Conservation (phyloP, 2,329 filamentous ascomycete species). For the Fusarium tanahbumbuense region DNA sequence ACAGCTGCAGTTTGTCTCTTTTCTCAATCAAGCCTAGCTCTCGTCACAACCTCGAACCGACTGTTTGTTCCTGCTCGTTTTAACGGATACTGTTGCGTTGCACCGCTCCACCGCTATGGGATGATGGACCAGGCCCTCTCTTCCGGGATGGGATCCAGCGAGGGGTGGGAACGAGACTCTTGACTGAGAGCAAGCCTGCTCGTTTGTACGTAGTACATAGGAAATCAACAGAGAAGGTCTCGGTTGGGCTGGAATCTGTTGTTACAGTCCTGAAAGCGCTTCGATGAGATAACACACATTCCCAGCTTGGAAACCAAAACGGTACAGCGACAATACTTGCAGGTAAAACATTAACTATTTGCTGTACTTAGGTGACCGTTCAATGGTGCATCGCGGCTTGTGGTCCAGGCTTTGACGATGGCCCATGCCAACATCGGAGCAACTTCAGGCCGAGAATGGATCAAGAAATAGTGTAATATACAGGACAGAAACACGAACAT, state of each 20-base stretch:
- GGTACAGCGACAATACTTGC: background rate
- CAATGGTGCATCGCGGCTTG: slow-evolving; percentile 22
- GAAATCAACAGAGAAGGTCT: background rate
- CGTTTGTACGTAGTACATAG: background rate
- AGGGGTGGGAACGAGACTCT: background rate
- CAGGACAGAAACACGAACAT: slow-evolving; percentile 10
- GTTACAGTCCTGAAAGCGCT: slow-evolving; percentile 9
- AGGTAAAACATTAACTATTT: background rate
- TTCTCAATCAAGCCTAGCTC: slow-evolving; percentile 23
- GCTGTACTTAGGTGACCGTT: background rate
- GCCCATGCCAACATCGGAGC: slow-evolving; percentile 9
- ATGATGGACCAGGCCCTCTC: slow-evolving; percentile 24
- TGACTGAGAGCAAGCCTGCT: background rate
- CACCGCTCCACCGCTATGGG: slow-evolving; percentile 34
- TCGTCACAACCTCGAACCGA: slow-evolving; percentile 17
- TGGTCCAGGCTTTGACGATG: slow-evolving; percentile 6
- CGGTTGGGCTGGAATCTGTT: slow-evolving; percentile 22
- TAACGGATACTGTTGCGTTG: slow-evolving; percentile 9
- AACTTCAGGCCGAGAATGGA: slow-evolving; percentile 19
- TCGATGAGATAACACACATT: slow-evolving; percentile 21
- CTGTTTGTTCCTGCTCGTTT: slow-evolving; percentile 12
- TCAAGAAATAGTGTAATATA: background rate
- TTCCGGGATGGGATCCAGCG: background rate
- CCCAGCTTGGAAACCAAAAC: background rate
- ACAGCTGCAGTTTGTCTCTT: background rate